These are phyloP conservation scores for Actinomortierella wolfii DNA, from an alignment of 371 early-diverging fungal species.

Conservation along the genomic window DNA sequence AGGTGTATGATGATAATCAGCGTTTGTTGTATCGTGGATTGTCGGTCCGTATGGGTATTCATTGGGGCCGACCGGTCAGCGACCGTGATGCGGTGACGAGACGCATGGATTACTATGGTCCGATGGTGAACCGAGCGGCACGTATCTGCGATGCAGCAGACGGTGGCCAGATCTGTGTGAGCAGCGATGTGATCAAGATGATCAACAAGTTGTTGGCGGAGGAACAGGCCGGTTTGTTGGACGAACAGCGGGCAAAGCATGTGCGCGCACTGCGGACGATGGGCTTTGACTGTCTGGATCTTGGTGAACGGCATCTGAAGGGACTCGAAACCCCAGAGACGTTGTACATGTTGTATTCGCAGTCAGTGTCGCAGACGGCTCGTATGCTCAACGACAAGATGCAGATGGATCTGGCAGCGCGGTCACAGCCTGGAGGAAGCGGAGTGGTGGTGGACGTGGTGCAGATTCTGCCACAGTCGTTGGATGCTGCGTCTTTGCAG, in stretches of 20 bases:
- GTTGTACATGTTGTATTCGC: conserved; percentile 74
- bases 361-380: not conserved
- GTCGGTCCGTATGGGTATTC: conserved; percentile 95
- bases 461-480: conserved; percentile 10
- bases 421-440: not conserved
- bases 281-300: conserved; percentile 71
- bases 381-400: not conserved
- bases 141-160: conserved; percentile 89
- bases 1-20: conserved; percentile 60
- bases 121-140: conserved; percentile 90
- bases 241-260: conserved; percentile 38
- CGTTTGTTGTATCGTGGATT: conserved; percentile 84
- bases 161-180: conserved; percentile 89
- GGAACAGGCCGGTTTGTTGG: conserved; percentile 6
- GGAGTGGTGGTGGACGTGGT: not conserved
- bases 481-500: conserved; percentile 52
- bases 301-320: conserved; percentile 85
- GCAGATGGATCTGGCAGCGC: not conserved
- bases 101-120: conserved; percentile 97
- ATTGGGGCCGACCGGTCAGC: conserved; percentile 89
- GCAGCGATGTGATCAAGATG: conserved; percentile 67
- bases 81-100: conserved; percentile 90
- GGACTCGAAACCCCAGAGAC: conserved; percentile 90
- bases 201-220: conserved; percentile 51
- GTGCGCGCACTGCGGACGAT: conserved; percentile 61